phyloP scores from a whole-genome alignment of 495 filamentous ascomycete genomes.

The Sphaerosporella brunnea region DNA sequence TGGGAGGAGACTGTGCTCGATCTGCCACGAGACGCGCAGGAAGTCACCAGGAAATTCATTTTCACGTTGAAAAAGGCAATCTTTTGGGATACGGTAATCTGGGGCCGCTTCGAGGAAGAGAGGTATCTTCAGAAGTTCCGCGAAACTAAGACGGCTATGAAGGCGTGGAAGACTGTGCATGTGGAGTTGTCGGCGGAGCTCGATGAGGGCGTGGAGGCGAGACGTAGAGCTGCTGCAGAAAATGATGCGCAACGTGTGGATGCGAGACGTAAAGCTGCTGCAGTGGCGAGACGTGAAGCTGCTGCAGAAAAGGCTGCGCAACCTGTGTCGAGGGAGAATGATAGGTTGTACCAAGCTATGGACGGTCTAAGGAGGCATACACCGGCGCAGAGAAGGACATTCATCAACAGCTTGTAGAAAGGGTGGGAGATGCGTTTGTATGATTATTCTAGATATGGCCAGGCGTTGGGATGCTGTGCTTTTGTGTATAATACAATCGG shows the following conservation, averaged over 20 bases:
- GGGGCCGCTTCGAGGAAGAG: background rate
- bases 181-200: background rate
- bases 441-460: no score
- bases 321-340: background rate
- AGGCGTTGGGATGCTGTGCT: no score
- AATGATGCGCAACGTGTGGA: no score
- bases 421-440: background rate
- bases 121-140: background rate
- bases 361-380: background rate
- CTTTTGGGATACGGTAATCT: background rate
- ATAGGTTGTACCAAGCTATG: background rate
- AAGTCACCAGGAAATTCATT: background rate
- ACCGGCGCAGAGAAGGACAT: background rate
- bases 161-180: background rate
- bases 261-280: background rate
- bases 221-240: background rate
- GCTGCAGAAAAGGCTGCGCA: background rate
- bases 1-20: background rate
- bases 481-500: no score
- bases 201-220: background rate
- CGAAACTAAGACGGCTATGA: background rate
- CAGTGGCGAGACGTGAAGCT: background rate
- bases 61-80: conserved; percentile 1
- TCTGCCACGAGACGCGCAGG: background rate
- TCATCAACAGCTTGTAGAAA: background rate